These are phyloP conservation scores for Geotrichum candidum DNA, from an alignment of 1,139 yeast species.

Conservation along the genomic window DNA sequence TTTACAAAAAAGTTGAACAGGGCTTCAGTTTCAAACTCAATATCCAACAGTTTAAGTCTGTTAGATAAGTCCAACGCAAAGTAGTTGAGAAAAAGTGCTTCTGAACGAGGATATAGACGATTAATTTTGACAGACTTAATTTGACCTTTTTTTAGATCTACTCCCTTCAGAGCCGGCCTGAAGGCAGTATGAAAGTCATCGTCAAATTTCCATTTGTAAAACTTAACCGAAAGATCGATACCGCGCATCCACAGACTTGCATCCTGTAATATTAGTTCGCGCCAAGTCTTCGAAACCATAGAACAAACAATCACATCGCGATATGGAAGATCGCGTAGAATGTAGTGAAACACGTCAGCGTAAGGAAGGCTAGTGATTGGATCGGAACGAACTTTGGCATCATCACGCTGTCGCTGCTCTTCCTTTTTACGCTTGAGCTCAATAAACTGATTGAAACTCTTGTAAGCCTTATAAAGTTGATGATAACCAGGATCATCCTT, in stretches of 20 bases:
- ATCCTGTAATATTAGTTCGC: slow-evolving; percentile 6
- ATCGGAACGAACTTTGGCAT: slow-evolving; percentile 1
- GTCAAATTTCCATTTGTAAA: slow-evolving; percentile 10
- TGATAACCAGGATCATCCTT: not conserved
- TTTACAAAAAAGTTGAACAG: not conserved
- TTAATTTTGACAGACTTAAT: slow-evolving; percentile 8
- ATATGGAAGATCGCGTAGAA: slow-evolving; percentile 3
- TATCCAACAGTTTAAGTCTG: not conserved
- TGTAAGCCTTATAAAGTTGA: slow-evolving; percentile 1
- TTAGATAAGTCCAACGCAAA: slow-evolving; percentile 1
- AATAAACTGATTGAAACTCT: not conserved
- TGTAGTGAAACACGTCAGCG: slow-evolving; percentile 12
- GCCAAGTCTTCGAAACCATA: slow-evolving; percentile 11
- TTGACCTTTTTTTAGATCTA: not conserved
- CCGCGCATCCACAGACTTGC: slow-evolving; percentile 8
- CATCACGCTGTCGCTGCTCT: not conserved
- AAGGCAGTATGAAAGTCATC: not conserved
- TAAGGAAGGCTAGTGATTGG: slow-evolving; percentile 8
- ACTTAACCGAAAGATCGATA: slow-evolving; percentile 11
- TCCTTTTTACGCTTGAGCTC: not conserved
- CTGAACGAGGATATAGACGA: slow-evolving; percentile 4
- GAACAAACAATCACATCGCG: slow-evolving; percentile 7
- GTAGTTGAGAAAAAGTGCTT: slow-evolving; percentile 2
- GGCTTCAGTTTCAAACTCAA: slow-evolving; percentile 11
- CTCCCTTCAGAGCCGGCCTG: slow-evolving; percentile 7